Evolutionary conservation across 2,329 filamentous ascomycete species (phyloP), one percentile per base, ranked within the genome.

Genomic region (Hymenoscyphus fraxineus): DNA sequence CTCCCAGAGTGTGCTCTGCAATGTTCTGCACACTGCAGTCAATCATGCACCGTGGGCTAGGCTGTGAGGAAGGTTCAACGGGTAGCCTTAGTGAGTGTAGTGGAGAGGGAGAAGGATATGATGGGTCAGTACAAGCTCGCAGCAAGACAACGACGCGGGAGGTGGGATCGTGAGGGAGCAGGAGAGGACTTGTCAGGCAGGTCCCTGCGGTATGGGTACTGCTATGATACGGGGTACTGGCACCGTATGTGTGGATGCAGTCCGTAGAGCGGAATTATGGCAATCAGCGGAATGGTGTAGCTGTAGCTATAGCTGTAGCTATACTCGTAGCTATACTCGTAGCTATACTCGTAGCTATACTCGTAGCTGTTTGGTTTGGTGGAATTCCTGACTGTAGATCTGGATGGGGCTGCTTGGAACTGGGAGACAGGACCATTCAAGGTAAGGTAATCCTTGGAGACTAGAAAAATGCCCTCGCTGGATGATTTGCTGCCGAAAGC

Each of bases 401-500:
- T 54, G 47, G 22, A 22, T 54, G 22, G 47, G 19, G 22, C 6
- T 35, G 19, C 22, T 16, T 54, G 22, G 47, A 3, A 54, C 6
- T 35, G 19, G 13, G 15, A n/a, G 16, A 19, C 41, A 44, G 19
- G n/a, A 44, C 41, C 47, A 54, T 10, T 22, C 47, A 19, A 54
- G 47, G 47, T 19, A 27, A 22, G 35, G 35, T 10, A 3, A 54
- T 40, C 32, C n/a, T 40, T 58, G 27, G 38, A 6, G n/a, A 39
- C n/a, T 22, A 58, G 38, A 56, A 60, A 63, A 57, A 35, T 57
- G 35, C 59, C 59, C 56, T 47, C 59, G 40, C 56, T 67, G 58
- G 62, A 66, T 62, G 62, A 19, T 54, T 54, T 54, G 67, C 67
- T 63, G 65, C 66, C 56, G 63, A 66, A 66, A 66, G 58, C 32